A percentile compares a stretch with the other conserved stretches of the same genome.
Conservation (phyloP, 306 rosid species). For the Astragalus glycyphyllos region DNA sequence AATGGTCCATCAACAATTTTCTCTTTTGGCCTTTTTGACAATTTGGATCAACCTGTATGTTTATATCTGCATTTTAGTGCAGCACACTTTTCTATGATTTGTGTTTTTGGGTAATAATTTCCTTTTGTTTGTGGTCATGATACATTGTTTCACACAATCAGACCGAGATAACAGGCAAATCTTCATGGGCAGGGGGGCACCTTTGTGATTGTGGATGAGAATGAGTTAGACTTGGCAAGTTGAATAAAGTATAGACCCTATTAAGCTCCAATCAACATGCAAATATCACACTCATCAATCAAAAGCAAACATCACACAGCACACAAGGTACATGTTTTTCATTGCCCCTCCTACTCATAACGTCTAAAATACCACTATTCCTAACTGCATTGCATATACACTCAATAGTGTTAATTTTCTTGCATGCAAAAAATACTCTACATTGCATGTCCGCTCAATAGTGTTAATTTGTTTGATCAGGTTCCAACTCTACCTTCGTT, state of each 20-base stretch:
- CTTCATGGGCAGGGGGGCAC: slow-evolving; percentile 17
- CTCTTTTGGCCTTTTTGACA: slow-evolving; percentile 19
- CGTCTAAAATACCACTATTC: no score
- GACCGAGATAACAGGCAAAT: slow-evolving; percentile 26
- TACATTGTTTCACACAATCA: neutral
- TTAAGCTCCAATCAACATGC: slow-evolving; percentile 54
- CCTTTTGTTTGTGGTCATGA: neutral
- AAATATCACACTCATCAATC: slow-evolving; percentile 43
- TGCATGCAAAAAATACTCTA: no score
- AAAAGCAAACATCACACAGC: neutral
- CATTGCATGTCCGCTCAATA: no score
- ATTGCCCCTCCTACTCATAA: no score
- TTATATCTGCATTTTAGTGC: neutral
- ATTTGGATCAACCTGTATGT: slow-evolving; percentile 35
- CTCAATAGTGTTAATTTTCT: no score
- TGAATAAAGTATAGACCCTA: slow-evolving; percentile 24
- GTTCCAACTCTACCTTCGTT: no score
- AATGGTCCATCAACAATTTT: slow-evolving; percentile 3
- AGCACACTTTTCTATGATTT: slow-evolving; percentile 5
- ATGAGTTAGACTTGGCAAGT: slow-evolving; percentile 36
- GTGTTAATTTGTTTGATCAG: no score
- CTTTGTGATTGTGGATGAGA: slow-evolving; percentile 52
- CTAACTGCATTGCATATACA: no score
- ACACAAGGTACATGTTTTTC: neutral
- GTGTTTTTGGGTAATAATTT: neutral